Evolutionary conservation across 805 yeast genomes (phyloP).

Genomic region (Candida dendrica): DNA sequence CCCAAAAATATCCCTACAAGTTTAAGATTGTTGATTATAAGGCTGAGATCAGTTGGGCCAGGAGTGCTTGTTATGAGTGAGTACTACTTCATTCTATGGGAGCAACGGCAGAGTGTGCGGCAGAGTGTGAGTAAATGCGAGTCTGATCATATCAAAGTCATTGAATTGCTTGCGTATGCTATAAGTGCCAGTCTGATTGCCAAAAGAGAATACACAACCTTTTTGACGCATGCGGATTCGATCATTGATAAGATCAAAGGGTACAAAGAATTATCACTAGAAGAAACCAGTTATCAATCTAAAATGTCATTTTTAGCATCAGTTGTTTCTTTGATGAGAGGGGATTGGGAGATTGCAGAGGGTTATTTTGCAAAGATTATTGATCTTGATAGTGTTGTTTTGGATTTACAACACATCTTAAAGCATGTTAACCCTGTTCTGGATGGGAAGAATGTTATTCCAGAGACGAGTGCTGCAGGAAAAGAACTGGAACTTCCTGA

Average conservation of each 20-base stretch:
- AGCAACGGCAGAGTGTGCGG: constrained; percentile 7
- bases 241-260: constrained; percentile 2
- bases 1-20: constrained; percentile 14
- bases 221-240: constrained; percentile 17
- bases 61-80: constrained; percentile 9
- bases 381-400: neutral
- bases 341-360: constrained; percentile 11
- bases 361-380: constrained; percentile 3
- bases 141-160: neutral
- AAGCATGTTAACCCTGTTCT: constrained; percentile 16
- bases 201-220: constrained; percentile 21
- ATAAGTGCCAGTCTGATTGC: constrained; percentile 20
- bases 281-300: neutral
- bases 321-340: constrained; percentile 17
- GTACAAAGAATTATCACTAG: neutral
- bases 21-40: constrained; percentile 13
- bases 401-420: constrained; percentile 9
- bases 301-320: constrained; percentile 10
- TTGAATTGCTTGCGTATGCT: constrained; percentile 12
- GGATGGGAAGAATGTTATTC: constrained; percentile 8
- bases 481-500: neutral
- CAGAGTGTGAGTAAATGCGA: neutral
- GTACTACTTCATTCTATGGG: constrained; percentile 10
- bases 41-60: constrained; percentile 19
- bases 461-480: neutral